These are phyloP conservation scores for Claviceps sp. DNA, from an alignment of 2,329 filamentous ascomycete species.

Conservation along the genomic window DNA sequence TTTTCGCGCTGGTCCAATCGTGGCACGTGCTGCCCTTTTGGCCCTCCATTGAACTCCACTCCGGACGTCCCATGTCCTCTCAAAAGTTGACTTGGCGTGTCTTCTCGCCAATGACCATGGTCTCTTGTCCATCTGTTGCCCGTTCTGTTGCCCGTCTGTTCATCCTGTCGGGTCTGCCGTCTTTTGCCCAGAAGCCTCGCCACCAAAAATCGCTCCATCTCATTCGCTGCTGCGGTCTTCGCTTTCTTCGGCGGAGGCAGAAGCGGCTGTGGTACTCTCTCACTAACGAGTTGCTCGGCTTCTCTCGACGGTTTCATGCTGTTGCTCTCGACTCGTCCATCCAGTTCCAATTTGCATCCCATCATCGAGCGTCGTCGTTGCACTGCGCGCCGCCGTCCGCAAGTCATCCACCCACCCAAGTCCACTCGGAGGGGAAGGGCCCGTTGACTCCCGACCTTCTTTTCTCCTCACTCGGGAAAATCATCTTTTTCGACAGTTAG, in stretches of 20 bases:
- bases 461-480: slow-evolving; percentile 1
- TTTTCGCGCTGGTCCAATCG: too few relatives aligned
- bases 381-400: background rate
- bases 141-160: too few relatives aligned
- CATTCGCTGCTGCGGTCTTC: background rate
- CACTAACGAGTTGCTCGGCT: background rate
- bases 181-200: too few relatives aligned
- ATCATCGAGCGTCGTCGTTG: background rate
- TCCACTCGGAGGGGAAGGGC: background rate
- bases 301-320: background rate
- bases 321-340: background rate
- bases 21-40: too few relatives aligned
- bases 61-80: too few relatives aligned
- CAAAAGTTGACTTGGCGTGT: too few relatives aligned
- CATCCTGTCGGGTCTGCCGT: too few relatives aligned
- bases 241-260: background rate
- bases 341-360: background rate
- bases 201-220: background rate
- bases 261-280: background rate
- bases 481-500: background rate
- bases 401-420: background rate
- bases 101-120: too few relatives aligned
- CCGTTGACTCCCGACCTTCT: background rate
- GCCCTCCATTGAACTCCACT: too few relatives aligned
- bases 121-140: too few relatives aligned